Evolutionary conservation across 179 eudicot species (phyloP).

Genomic region (Drosera spatulata): DNA sequence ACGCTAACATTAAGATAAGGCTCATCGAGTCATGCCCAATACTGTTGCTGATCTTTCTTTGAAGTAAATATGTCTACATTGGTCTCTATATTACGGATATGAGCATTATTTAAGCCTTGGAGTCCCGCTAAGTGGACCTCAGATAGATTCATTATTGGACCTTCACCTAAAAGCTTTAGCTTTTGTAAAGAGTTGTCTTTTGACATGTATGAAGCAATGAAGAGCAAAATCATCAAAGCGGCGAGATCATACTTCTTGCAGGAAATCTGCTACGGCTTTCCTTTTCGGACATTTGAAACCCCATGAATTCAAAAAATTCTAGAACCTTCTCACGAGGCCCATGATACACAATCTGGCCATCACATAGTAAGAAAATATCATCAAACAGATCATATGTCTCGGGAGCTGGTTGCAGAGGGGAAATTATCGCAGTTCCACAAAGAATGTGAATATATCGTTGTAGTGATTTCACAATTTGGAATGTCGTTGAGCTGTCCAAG

Average conservation of each 20-base stretch:
- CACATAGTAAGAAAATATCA: constrained; percentile 27
- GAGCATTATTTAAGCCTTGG: too few species aligned
- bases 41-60: constrained; percentile 31
- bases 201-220: not conserved
- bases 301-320: constrained; percentile 28
- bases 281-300: constrained; percentile 30
- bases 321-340: constrained; percentile 32
- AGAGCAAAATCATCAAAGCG: not conserved
- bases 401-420: constrained; percentile 35
- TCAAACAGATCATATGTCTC: constrained; percentile 25
- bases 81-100: too few species aligned
- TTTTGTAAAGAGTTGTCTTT: too few species aligned
- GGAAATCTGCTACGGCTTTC: constrained; percentile 37
- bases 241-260: constrained; percentile 29
- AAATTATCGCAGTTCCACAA: constrained; percentile 24
- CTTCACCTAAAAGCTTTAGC: not conserved
- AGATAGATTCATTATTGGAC: too few species aligned
- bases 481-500: constrained; percentile 40
- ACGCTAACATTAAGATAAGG: constrained; percentile 22
- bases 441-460: constrained; percentile 23
- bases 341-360: constrained; percentile 25
- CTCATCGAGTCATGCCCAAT: constrained; percentile 18
- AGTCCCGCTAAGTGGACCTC: too few species aligned
- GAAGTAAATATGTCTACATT: constrained; percentile 8
- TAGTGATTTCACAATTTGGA: constrained; percentile 25